These are phyloP conservation scores for Ophiostoma sp. DNA, from an alignment of 2,329 filamentous ascomycete genomes.

Conservation along the genomic window DNA sequence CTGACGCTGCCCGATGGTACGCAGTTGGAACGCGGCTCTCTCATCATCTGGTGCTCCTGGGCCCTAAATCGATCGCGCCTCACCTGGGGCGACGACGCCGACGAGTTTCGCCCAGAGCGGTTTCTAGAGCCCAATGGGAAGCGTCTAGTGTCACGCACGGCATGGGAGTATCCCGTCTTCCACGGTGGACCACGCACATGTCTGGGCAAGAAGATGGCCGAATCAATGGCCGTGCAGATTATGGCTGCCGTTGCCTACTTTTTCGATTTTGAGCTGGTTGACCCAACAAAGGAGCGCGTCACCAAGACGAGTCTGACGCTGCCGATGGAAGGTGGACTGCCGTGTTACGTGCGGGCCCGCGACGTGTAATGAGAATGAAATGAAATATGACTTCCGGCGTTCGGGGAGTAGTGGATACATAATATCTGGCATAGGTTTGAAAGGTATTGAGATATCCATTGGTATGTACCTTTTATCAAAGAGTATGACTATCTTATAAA, in stretches of 20 bases:
- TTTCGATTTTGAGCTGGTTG: constrained; percentile 52
- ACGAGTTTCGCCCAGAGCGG: constrained; percentile 56
- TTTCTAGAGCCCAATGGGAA: constrained; percentile 45
- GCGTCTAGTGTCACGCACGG: constrained; percentile 46
- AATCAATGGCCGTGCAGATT: constrained; percentile 58
- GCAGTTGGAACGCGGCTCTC: constrained; percentile 52
- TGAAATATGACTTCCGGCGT: background rate
- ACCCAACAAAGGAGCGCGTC: constrained; percentile 43
- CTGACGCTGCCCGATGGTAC: constrained; percentile 61
- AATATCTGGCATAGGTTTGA: too few relatives aligned
- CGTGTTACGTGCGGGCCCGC: constrained; percentile 41
- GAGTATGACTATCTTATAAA: background rate
- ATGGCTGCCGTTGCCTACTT: constrained; percentile 49
- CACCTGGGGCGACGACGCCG: constrained; percentile 60
- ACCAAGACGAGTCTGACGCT: constrained; percentile 63
- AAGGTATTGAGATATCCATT: background rate
- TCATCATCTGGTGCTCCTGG: constrained; percentile 65
- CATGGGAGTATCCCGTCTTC: constrained; percentile 63
- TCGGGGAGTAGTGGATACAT: too few relatives aligned
- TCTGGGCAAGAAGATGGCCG: constrained; percentile 65
- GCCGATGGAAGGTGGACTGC: constrained; percentile 63
- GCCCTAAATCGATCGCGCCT: constrained; percentile 59
- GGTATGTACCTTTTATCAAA: background rate
- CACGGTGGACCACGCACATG: constrained; percentile 63
- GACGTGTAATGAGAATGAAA: background rate